A percentile compares a stretch with the other conserved stretches of the same genome.
Evolutionary conservation across 2,329 filamentous ascomycete species (phyloP).

Genomic region (Hymenoscyphus fructigenus): DNA sequence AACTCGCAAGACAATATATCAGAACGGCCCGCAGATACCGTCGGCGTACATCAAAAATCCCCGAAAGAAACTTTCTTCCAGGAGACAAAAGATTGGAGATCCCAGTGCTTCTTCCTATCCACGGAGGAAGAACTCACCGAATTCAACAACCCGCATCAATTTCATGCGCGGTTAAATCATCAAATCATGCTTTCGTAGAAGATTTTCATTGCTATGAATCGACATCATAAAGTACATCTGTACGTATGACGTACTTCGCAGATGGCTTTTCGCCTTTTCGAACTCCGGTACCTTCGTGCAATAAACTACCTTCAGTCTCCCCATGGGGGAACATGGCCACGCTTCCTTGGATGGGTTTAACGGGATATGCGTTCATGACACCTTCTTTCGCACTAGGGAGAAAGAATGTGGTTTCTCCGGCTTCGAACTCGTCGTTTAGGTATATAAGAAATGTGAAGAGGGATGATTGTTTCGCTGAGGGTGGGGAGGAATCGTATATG

Average conservation of each 20-base stretch:
- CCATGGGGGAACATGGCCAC: slow-evolving; percentile 71
- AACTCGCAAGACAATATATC: too few species aligned
- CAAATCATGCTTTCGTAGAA: too few species aligned
- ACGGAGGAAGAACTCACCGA: neutral
- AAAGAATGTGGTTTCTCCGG: slow-evolving; percentile 71
- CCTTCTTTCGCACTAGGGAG: slow-evolving; percentile 63
- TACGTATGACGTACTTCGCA: slow-evolving; percentile 69
- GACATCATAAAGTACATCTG: slow-evolving; percentile 70
- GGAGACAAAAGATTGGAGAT: too few species aligned
- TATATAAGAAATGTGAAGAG: slow-evolving; percentile 70
- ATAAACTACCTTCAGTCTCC: slow-evolving; percentile 60
- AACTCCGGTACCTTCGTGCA: slow-evolving; percentile 72
- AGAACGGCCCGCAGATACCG: too few species aligned
- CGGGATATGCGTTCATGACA: slow-evolving; percentile 66
- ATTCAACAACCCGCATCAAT: neutral
- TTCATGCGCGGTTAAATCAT: too few species aligned
- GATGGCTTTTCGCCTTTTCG: slow-evolving; percentile 54
- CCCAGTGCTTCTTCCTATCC: too few species aligned
- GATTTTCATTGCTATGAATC: slow-evolving; percentile 20
- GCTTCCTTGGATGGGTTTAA: slow-evolving; percentile 66
- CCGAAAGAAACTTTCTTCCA: too few species aligned
- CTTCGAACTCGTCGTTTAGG: slow-evolving; percentile 70
- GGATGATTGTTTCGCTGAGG: slow-evolving; percentile 60
- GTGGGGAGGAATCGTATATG: slow-evolving; percentile 64
- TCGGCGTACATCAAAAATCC: too few species aligned